Base-by-base conservation (phyloP, 108 stramenopile genomes). In the Craspedostauros australis region DNA sequence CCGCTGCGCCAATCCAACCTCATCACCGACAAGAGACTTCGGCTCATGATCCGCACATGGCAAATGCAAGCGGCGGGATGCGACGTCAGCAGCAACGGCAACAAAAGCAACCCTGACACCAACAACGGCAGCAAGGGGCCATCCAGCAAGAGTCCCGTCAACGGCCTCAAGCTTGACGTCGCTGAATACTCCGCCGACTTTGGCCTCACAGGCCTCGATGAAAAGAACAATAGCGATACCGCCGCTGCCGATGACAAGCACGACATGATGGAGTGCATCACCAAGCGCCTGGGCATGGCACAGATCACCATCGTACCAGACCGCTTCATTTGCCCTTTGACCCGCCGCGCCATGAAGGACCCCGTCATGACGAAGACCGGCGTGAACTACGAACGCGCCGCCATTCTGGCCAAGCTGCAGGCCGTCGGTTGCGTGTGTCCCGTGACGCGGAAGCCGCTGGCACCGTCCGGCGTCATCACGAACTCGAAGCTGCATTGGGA, bases 321-420 rank as follows among this genome's bases (percentile, higher is more conserved):
- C 19, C 64, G 63, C 51, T 80, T 80, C 68, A 61, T 76, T 36
- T 80, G 79, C 32, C 79, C 79, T 1, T 39, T 80, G 12, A 76
- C 72, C 0, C 33, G 62, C 54, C 42, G 45, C 16, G 73, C 76
- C 21, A 80, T 80, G 79, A 68, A 44, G 22, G 75, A 80, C 54
- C 79, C 79, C 5, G 79, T 79, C 1, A 54, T 67, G n/a, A 79
- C 74, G 2, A 71, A 60, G 5, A 53, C 67, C 36, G 78, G 78
- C 0, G 16, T 43, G 20, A 76, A 68, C 29, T 79, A 64, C 40
- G 78, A 79, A 55, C 66, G 74, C 16, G 41, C 50, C 14, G 70
- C 74, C 0, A 63, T 79, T 24, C 22, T 75, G 16, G 27, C 42
- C 16, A 51, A 50, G 60, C 37, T 62, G 4, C 41, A 62, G 9